Evolutionary conservation across 2,329 filamentous ascomycete genomes (phyloP).

Genomic region (Fusarium sp.): DNA sequence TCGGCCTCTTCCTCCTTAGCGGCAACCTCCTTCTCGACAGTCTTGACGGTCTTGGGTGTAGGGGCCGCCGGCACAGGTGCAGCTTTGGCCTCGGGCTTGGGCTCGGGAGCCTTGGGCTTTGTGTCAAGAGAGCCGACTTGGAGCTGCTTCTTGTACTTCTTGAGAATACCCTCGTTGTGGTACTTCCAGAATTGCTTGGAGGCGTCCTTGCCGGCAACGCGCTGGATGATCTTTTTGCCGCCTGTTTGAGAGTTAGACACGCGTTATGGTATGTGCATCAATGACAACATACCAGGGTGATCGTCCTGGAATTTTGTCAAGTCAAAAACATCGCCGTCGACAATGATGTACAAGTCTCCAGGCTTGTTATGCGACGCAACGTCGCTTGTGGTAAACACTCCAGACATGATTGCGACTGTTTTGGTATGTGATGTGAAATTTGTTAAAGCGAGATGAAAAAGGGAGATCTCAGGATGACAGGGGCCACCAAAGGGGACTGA

Average conservation of each 20-base stretch:
- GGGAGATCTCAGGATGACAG: background rate
- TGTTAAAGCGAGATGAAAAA: slow-evolving; percentile 5
- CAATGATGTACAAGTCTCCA: slow-evolving; percentile 87
- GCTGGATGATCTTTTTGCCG: slow-evolving; percentile 75
- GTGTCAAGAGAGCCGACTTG: slow-evolving; percentile 90
- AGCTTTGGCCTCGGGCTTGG: slow-evolving; percentile 78
- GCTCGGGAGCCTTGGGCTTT: slow-evolving; percentile 87
- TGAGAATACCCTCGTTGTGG: slow-evolving; percentile 89
- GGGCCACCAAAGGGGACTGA: too few species aligned
- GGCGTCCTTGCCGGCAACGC: slow-evolving; percentile 76
- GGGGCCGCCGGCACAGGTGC: slow-evolving; percentile 53
- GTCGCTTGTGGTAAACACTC: slow-evolving; percentile 86
- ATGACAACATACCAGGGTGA: slow-evolving; percentile 76
- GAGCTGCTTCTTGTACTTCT: slow-evolving; percentile 85
- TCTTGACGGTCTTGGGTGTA: slow-evolving; percentile 55
- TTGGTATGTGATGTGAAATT: slow-evolving; percentile 7
- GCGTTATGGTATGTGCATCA: background rate
- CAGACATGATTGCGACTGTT: slow-evolving; percentile 77
- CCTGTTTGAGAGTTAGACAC: slow-evolving; percentile 55
- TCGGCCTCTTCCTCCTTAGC: slow-evolving; percentile 70
- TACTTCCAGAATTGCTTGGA: slow-evolving; percentile 80
- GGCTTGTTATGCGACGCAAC: slow-evolving; percentile 93
- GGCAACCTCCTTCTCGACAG: slow-evolving; percentile 62
- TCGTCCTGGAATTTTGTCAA: slow-evolving; percentile 90
- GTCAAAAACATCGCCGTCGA: slow-evolving; percentile 97